A percentile compares a stretch with the other conserved stretches of the same genome.
Conservation (phyloP, 2,329 filamentous ascomycete genomes). For the Paraconiothyrium sp. region DNA sequence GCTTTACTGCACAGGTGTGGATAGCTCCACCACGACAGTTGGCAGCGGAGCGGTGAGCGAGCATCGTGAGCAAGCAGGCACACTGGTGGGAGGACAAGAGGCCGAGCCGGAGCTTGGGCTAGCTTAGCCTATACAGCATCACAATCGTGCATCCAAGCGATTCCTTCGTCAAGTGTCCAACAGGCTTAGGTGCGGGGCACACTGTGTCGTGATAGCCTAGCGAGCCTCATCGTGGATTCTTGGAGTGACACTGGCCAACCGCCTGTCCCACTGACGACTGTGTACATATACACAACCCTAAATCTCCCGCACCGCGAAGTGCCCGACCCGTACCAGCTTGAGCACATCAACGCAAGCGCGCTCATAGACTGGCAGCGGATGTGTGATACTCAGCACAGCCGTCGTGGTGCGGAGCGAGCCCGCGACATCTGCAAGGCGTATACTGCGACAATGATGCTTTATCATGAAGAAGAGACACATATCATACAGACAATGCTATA, state of each 20-base stretch:
- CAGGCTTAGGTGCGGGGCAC: background rate
- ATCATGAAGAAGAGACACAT: background rate
- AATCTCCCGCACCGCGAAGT: background rate
- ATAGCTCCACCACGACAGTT: background rate
- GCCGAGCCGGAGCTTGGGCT: background rate
- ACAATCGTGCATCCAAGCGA: background rate
- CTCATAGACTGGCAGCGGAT: background rate
- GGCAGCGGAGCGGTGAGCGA: slow-evolving; percentile 2
- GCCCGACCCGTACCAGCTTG: background rate
- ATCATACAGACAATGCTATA: background rate
- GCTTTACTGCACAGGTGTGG: background rate
- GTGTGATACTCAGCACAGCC: background rate
- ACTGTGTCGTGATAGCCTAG: background rate
- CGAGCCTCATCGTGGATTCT: background rate
- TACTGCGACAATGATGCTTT: background rate
- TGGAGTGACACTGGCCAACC: background rate
- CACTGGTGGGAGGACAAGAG: background rate
- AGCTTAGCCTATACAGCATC: background rate
- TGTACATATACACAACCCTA: background rate
- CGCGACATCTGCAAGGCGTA: background rate
- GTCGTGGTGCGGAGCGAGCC: background rate
- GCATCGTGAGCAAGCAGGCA: background rate
- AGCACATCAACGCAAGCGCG: background rate
- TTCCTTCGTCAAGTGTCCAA: slow-evolving; percentile 5
- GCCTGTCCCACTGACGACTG: background rate